Conservation (phyloP, 1,284 basidiomycete genomes). For the Stygiomarasmius scandens region DNA sequence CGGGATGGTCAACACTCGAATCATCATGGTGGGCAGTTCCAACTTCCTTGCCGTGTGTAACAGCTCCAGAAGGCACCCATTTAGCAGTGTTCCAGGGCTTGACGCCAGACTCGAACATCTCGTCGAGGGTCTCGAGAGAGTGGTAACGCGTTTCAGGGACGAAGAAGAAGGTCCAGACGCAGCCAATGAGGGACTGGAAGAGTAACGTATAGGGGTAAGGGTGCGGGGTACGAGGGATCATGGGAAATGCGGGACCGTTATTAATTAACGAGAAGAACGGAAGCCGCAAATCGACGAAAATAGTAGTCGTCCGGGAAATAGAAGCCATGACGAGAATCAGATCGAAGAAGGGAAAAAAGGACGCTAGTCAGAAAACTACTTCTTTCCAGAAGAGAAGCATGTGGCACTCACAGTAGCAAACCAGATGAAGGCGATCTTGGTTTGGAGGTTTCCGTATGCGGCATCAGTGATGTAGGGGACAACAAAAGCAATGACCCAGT, state of each 20-base stretch:
- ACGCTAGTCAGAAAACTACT: too few species aligned
- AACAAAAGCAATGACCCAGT: conserved; percentile 46
- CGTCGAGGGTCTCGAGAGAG: conserved; percentile 10
- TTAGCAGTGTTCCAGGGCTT: conserved; percentile 8
- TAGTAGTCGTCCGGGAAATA: too few species aligned
- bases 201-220: too few species aligned
- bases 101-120: conserved; percentile 12
- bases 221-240: too few species aligned
- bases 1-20: background rate
- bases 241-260: too few species aligned
- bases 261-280: too few species aligned
- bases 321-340: too few species aligned
- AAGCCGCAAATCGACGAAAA: too few species aligned
- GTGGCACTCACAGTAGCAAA: background rate
- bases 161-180: conserved; percentile 12
- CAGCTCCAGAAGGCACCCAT: conserved; percentile 5
- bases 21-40: background rate
- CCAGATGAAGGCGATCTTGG: conserved; percentile 17
- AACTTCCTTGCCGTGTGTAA: background rate
- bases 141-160: conserved; percentile 13
- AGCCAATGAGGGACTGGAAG: conserved; percentile 5
- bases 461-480: conserved; percentile 49
- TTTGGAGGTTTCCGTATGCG: conserved; percentile 11
- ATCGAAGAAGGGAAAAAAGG: too few species aligned
- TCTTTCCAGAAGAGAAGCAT: background rate